Conservation (phyloP, 2,329 filamentous ascomycete genomes). For the Colletotrichum kahawae region DNA sequence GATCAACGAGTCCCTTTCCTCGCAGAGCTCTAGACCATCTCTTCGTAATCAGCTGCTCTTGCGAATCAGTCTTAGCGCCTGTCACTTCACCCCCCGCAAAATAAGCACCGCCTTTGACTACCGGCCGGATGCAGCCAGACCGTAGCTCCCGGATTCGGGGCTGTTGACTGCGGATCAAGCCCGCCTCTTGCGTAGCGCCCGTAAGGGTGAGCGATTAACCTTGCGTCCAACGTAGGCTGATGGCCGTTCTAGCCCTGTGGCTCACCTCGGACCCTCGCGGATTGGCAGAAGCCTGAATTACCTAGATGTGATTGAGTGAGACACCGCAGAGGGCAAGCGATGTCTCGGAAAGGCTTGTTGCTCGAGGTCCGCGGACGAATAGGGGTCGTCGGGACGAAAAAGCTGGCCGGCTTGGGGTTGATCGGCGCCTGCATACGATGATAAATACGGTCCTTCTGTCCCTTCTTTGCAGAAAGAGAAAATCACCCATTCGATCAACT, state of each 20-base stretch:
- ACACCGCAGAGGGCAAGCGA: not conserved
- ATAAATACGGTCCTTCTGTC: not conserved
- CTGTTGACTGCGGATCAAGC: not conserved
- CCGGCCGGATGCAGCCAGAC: not conserved
- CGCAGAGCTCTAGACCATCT: not conserved
- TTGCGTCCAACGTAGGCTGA: not conserved
- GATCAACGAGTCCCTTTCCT: not conserved
- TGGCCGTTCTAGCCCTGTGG: not conserved
- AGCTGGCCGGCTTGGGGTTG: not conserved
- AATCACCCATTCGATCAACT: not conserved
- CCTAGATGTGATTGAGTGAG: not conserved
- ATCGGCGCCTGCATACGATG: not conserved
- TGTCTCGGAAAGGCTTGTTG: conserved; percentile 4
- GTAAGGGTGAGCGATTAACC: not conserved
- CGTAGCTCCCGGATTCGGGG: not conserved
- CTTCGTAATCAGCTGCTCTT: not conserved
- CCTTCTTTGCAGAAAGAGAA: not conserved
- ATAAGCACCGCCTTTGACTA: not conserved
- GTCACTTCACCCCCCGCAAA: not conserved
- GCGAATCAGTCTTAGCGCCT: not conserved
- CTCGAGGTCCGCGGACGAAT: not conserved
- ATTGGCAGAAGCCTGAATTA: not conserved
- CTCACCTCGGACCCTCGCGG: not conserved
- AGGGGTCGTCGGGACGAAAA: not conserved
- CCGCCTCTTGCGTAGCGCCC: not conserved